Base-by-base conservation (phyloP, 2,329 filamentous ascomycete species). In the Aspergillus unguis region DNA sequence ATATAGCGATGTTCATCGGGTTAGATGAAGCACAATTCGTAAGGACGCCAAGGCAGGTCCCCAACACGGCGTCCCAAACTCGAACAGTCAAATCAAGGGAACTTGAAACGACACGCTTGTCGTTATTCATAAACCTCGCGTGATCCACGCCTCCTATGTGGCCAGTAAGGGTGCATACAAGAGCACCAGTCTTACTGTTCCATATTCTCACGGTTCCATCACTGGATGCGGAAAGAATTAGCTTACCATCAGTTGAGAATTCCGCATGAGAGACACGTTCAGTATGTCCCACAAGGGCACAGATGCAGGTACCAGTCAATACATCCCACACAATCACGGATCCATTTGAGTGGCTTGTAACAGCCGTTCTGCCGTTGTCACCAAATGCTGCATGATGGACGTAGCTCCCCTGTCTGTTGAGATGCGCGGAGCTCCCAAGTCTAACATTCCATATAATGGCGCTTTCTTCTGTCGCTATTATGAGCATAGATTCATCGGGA, bases 241-340 rank as follows among this genome's bases (percentile, higher is more conserved):
- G 33, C 51, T 52, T 27, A 31, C 60, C 58, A 46, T 67, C 60
- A 38, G 25, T 46, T 36, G 52, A 57, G 27, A 55, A 48, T 8
- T 40, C 52, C 5, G 54, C 23, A 6, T 44, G 48, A 1, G 26
- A 44, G 47, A 68, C 55, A 31, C 37, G 23, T 36, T 23, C 4
- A 11, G 11, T 31, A 27, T 54, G 43, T 2, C 52, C 50, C 8
- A 53, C 10, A 0, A 54, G 36, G 4, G 11, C 52, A 3, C 50
- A 49, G 5, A 52, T 25, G 25, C 37, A 27, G 8, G 28, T 9
- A 5, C 45, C 27, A 26, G 28, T 41, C 5, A 26, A 4, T 3
- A 33, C 28, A 32, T 48, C 36, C 45, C 45, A 41, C 6, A 47
- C 35, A 11, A 17, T 7, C 17, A 5, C 27, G 36, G 43, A 5